Evolutionary conservation across 306 rosid species (phyloP), one percentile per base, ranked within the genome.

Genomic region (Gastrolobium bilobum): DNA sequence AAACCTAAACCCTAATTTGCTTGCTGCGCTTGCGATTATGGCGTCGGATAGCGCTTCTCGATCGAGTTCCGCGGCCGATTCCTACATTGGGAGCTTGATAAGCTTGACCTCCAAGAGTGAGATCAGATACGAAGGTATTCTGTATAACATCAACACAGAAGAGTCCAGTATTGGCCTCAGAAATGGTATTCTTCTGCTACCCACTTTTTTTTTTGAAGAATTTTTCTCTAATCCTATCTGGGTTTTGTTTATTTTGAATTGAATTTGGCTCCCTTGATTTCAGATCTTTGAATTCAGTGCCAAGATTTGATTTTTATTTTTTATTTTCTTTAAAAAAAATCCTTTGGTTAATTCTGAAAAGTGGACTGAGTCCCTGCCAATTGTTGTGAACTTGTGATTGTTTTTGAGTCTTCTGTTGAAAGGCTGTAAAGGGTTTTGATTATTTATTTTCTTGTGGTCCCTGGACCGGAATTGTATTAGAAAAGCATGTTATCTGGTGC

Each of bases 91-190:
- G 6, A 79, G 95, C 84, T 87, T 90, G 91, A 92, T 92, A 7
- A 90, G 97, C 84, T 80, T 90, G 84, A 92, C 94, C 15, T 92
- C 97, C 1, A 90, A 87, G 88, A 90, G 95, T 63, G 97, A 92
- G 85, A 92, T 92, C 77, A 84, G 96, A 86, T 92, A 92, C 58
- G 96, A 92, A 68, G 97, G 97, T 47, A 76, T 87, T 31, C 89
- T 92, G 1, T 88, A 86, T 82, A 86, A 90, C 68, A 86, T 92
- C 88, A 92, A 88, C 89, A 83, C 94, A 13, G 91, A 92, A 0
- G 96, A 90, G 82, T 92, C 94, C 85, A 92, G 94, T 76, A 90
- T 92, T 71, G 92, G 93, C 54, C 94, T 90, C 68, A 81, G 89
- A 71, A 86, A 90, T 31, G 96, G 97, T 92, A 83, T 46, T 34